Percentiles rank a stretch among this genome's conserved stretches.
phyloP scores from a whole-genome alignment of 768 basidiomycete genomes.

The Leccinum disarticulatum region DNA sequence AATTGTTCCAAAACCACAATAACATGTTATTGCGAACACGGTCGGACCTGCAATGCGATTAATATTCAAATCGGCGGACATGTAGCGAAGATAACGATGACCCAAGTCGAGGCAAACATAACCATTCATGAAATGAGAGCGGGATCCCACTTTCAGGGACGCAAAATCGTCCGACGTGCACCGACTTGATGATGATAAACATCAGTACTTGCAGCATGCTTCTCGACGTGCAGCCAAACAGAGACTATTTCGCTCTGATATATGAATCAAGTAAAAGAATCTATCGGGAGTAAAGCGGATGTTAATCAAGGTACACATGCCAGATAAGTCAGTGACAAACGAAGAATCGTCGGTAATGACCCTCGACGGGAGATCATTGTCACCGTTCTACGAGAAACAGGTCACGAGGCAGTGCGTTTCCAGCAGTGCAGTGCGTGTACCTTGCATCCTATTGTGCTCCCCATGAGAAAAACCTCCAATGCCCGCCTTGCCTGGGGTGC shows the following conservation, averaged over 20 bases:
- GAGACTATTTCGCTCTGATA: background rate
- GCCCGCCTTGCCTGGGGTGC: background rate
- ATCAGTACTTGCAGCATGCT: background rate
- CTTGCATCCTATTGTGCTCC: background rate
- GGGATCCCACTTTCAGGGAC: background rate
- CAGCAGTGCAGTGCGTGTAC: background rate
- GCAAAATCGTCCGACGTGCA: background rate
- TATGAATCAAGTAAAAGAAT: background rate
- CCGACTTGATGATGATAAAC: background rate
- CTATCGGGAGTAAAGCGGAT: background rate
- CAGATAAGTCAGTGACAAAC: background rate
- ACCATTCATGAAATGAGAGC: background rate
- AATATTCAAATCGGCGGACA: background rate
- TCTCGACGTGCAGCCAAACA: background rate
- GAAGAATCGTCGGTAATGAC: background rate
- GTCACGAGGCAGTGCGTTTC: background rate
- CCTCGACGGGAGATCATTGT: background rate
- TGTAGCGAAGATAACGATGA: background rate
- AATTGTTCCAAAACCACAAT: no score
- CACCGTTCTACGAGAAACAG: background rate
- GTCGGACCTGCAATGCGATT: background rate
- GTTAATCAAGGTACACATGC: background rate
- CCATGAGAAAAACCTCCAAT: background rate
- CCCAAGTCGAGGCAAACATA: background rate
- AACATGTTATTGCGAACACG: background rate